Percentiles rank a stretch among this genome's conserved stretches.
Conservation (phyloP, 768 basidiomycete genomes). For the Cantharellus cinnabarinus region DNA sequence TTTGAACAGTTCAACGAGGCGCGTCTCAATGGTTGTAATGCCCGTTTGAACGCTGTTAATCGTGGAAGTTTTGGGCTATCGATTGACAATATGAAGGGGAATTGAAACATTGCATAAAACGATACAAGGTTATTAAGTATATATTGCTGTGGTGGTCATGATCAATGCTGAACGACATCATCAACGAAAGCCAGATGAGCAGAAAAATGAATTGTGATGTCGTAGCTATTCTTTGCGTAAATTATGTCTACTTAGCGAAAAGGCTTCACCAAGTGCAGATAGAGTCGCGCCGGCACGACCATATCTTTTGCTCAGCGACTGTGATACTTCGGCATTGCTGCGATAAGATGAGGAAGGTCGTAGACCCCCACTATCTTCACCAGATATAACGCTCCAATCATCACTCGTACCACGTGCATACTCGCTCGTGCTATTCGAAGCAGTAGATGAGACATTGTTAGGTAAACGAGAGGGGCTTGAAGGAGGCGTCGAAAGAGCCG, state of each 20-base stretch:
- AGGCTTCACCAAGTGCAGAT: background rate
- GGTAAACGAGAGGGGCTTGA: background rate
- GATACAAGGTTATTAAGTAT: no score
- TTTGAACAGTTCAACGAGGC: no score
- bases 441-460: conserved; percentile 8
- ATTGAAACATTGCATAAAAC: no score
- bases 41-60: no score
- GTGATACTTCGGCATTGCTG: background rate
- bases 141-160: no score
- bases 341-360: background rate
- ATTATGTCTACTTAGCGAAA: background rate
- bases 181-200: no score
- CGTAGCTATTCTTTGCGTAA: background rate
- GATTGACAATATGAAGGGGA: no score
- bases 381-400: conserved; percentile 64
- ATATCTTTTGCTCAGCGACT: background rate
- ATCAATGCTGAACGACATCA: no score
- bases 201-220: no score
- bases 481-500: background rate
- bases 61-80: no score
- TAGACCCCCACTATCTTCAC: background rate
- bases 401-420: conserved; percentile 25
- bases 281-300: background rate
- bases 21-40: no score
- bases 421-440: conserved; percentile 35